These are phyloP conservation scores for Peniophora sp. DNA, from an alignment of 1,284 basidiomycete genomes.

Conservation along the genomic window DNA sequence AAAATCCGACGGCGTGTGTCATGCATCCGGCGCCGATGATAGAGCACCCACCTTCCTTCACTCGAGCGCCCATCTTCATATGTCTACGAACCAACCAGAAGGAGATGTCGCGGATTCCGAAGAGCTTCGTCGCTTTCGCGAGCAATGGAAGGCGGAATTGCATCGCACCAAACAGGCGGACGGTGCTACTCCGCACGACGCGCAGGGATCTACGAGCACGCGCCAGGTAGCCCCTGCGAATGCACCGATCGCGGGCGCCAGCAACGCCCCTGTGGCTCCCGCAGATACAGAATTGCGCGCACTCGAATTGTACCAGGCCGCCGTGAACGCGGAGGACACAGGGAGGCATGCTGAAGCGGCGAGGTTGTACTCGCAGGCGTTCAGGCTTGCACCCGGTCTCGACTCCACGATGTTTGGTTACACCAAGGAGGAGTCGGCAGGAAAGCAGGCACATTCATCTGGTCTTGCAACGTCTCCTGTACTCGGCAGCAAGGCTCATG, in stretches of 20 bases:
- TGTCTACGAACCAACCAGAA: slow-evolving; percentile 1
- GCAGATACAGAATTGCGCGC: slow-evolving; percentile 28
- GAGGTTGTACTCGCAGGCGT: slow-evolving; percentile 68
- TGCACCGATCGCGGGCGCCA: neutral
- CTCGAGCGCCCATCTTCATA: neutral
- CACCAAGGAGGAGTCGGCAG: slow-evolving; percentile 37
- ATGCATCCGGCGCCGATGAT: too few species aligned
- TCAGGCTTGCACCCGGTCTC: slow-evolving; percentile 64
- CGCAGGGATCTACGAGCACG: neutral
- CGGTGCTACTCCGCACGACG: slow-evolving; percentile 6
- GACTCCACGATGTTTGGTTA: slow-evolving; percentile 41
- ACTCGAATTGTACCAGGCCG: slow-evolving; percentile 58
- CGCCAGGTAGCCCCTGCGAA: neutral
- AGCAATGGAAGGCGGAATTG: slow-evolving; percentile 70
- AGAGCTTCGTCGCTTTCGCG: slow-evolving; percentile 56
- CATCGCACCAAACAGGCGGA: slow-evolving; percentile 29
- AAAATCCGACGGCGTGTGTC: too few species aligned
- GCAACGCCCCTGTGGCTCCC: neutral
- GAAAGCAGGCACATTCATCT: neutral
- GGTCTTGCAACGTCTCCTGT: slow-evolving; percentile 19
- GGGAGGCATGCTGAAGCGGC: slow-evolving; percentile 73
- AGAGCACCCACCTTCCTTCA: too few species aligned
- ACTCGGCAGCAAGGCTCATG: slow-evolving; percentile 5
- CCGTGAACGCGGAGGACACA: slow-evolving; percentile 65
- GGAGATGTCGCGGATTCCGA: slow-evolving; percentile 6